These are phyloP conservation scores for Pseudogymnoascus sp. DNA, from an alignment of 2,329 filamentous ascomycete genomes.

Conservation along the genomic window DNA sequence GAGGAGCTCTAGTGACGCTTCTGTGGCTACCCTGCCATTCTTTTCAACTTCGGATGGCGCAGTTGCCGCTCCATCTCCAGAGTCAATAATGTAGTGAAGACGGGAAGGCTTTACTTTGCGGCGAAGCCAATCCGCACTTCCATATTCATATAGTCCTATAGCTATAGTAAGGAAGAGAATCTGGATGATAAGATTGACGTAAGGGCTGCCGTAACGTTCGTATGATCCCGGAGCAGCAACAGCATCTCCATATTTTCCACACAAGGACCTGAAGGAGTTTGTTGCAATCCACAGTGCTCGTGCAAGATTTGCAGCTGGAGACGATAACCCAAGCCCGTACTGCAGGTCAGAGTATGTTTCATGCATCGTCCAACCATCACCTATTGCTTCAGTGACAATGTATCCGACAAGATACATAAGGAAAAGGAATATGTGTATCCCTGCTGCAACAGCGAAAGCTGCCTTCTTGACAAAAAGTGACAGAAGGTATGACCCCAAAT, in stretches of 20 bases:
- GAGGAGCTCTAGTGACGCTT: conserved; percentile 35
- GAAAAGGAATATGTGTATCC: conserved; percentile 31
- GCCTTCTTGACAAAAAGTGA: conserved; percentile 24
- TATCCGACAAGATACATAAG: conserved; percentile 43
- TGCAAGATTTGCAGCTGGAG: conserved; percentile 51
- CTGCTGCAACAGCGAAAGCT: conserved; percentile 23
- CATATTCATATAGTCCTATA: conserved; percentile 22
- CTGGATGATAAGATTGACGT: conserved; percentile 23
- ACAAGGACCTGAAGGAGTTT: conserved; percentile 21
- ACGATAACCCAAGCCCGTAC: conserved; percentile 49
- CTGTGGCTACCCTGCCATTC: conserved; percentile 26
- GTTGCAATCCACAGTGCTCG: conserved; percentile 47
- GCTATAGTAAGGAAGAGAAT: conserved; percentile 20
- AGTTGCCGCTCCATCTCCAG: conserved; percentile 22
- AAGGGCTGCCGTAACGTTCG: conserved; percentile 22
- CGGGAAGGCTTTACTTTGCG: conserved; percentile 19
- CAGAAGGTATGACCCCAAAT: conserved; percentile 22
- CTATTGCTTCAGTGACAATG: conserved; percentile 49
- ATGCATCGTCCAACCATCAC: conserved; percentile 45
- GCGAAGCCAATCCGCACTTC: conserved; percentile 23
- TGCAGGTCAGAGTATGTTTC: conserved; percentile 45
- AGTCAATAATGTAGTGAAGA: conserved; percentile 22
- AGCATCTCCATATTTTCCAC: conserved; percentile 21
- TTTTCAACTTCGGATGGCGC: conserved; percentile 23
- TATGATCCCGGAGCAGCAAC: conserved; percentile 17